A percentile compares a stretch with the other conserved stretches of the same genome.
Evolutionary conservation across 1,139 yeast species (phyloP).

Genomic region (Yarrowia galli): DNA sequence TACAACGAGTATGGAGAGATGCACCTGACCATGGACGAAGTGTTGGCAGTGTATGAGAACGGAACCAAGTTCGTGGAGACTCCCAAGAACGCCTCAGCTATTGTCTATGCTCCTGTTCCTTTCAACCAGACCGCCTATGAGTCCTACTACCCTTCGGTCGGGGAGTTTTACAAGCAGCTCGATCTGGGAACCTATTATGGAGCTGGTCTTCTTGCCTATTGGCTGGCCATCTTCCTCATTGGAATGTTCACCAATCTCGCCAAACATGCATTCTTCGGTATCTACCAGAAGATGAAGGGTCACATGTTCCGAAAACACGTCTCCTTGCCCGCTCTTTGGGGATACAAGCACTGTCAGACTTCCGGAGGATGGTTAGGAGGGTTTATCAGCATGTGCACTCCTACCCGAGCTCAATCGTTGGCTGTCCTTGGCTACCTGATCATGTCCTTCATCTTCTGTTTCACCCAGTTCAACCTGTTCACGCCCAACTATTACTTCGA

Average conservation of each 20-base stretch:
- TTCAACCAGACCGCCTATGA: slow-evolving; percentile 26
- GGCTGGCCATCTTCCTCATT: slow-evolving; percentile 48
- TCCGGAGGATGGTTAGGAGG: slow-evolving; percentile 42
- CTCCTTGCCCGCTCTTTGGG: slow-evolving; percentile 59
- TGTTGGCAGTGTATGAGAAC: slow-evolving; percentile 11
- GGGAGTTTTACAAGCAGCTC: slow-evolving; percentile 26
- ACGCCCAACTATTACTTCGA: slow-evolving; percentile 44
- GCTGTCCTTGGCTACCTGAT: slow-evolving; percentile 46
- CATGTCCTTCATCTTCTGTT: slow-evolving; percentile 46
- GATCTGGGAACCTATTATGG: slow-evolving; percentile 38
- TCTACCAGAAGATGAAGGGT: slow-evolving; percentile 41
- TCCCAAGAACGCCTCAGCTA: slow-evolving; percentile 18
- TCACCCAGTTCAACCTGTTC: slow-evolving; percentile 41
- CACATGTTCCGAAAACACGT: slow-evolving; percentile 26
- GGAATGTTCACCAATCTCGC: slow-evolving; percentile 40
- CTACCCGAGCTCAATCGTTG: slow-evolving; percentile 49
- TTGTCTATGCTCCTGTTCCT: slow-evolving; percentile 21
- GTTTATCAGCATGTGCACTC: slow-evolving; percentile 45
- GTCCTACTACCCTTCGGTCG: slow-evolving; percentile 9
- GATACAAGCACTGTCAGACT: slow-evolving; percentile 54
- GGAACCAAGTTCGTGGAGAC: slow-evolving; percentile 16
- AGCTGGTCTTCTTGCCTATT: slow-evolving; percentile 42
- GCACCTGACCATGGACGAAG: slow-evolving; percentile 3
- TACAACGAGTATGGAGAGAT: slow-evolving; percentile 20
- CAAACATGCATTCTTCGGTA: slow-evolving; percentile 49